These are phyloP conservation scores for Flaveria bidentis DNA, from an alignment of 129 eudicot species.

Conservation along the genomic window DNA sequence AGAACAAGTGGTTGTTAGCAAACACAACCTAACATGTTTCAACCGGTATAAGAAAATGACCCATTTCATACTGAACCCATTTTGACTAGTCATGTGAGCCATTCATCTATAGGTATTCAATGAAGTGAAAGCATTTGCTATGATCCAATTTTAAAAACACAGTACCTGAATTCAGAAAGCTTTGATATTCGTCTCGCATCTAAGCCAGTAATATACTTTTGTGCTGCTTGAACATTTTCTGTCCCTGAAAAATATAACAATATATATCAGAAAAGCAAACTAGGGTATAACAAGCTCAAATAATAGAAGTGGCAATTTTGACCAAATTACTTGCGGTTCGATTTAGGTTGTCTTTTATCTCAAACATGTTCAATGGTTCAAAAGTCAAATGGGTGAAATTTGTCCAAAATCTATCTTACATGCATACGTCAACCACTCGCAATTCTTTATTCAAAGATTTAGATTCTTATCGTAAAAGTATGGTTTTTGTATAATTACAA, in stretches of 20 bases:
- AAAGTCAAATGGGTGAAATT: not conserved
- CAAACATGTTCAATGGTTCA: not conserved
- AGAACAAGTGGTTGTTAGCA: not conserved
- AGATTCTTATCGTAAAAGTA: not conserved
- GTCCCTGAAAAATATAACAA: slow-evolving; percentile 46
- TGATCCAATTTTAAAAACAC: not conserved
- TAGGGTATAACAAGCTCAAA: not conserved
- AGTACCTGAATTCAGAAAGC: slow-evolving; percentile 83
- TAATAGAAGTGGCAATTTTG: not conserved
- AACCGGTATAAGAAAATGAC: too few species aligned
- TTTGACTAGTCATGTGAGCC: too few species aligned
- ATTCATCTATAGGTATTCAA: too few species aligned
- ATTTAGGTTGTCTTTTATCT: slow-evolving; percentile 1
- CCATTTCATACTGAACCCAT: too few species aligned
- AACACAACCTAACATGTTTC: too few species aligned
- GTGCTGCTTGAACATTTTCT: slow-evolving; percentile 90
- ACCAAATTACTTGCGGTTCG: not conserved
- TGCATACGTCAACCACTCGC: not conserved
- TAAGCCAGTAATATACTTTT: slow-evolving; percentile 89
- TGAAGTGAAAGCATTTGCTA: not conserved
- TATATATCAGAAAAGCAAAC: not conserved
- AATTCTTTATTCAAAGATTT: not conserved
- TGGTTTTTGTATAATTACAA: not conserved
- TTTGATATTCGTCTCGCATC: slow-evolving; percentile 95
- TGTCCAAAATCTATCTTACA: not conserved